These are phyloP conservation scores for Pelargonium hybrid DNA, from an alignment of 441 rosid species.

Conservation along the genomic window DNA sequence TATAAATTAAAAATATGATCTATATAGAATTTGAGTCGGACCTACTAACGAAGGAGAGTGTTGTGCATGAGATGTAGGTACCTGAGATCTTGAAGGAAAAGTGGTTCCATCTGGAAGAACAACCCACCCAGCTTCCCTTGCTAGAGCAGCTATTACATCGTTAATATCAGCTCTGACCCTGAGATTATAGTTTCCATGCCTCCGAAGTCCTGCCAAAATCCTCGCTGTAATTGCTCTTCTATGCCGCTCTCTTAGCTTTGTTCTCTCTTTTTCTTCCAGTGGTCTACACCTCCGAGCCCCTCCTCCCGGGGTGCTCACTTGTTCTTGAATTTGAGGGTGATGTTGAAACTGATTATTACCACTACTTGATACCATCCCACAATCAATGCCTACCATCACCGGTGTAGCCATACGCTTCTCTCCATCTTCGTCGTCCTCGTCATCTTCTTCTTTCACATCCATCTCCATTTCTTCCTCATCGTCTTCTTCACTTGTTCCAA, in stretches of 20 bases:
- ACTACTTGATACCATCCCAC: constrained; percentile 35
- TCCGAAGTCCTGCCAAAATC: constrained; percentile 90
- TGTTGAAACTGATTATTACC: constrained; percentile 49
- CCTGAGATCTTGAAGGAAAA: constrained; percentile 92
- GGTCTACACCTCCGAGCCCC: constrained; percentile 76
- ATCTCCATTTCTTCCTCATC: constrained; percentile 81
- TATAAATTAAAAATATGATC: background rate
- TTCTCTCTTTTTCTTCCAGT: constrained; percentile 89
- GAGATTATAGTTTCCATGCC: constrained; percentile 96
- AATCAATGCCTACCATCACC: constrained; percentile 42
- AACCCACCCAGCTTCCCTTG: constrained; percentile 99
- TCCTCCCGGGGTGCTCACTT: constrained; percentile 61
- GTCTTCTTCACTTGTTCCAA: constrained; percentile 71
- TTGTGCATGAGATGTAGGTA: constrained; percentile 23
- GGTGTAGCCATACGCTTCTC: constrained; percentile 39
- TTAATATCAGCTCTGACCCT: constrained; percentile 98
- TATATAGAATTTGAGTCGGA: background rate
- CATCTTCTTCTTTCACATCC: constrained; percentile 85
- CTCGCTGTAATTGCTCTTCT: constrained; percentile 97
- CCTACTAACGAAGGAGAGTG: constrained; percentile 8
- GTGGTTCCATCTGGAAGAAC: constrained; percentile 99
- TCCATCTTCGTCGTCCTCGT: constrained; percentile 39
- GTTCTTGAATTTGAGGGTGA: constrained; percentile 64
- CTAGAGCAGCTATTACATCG: constrained; percentile 96
- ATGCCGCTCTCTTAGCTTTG: constrained; percentile 93